Evolutionary conservation across 306 rosid genomes (phyloP).

Genomic region (Corylus americana): DNA sequence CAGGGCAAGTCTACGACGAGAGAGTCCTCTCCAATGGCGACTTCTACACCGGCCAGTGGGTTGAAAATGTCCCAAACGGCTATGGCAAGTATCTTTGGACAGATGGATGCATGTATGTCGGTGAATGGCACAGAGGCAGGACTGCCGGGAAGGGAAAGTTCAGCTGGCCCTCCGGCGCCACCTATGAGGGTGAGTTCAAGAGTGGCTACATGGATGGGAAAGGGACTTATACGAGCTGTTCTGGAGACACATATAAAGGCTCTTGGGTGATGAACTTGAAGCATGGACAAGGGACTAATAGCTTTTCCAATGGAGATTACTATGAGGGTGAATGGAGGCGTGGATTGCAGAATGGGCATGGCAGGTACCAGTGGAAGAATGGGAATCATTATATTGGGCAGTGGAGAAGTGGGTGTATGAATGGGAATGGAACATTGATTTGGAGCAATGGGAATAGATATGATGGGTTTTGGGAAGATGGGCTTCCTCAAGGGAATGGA

Average conservation of each 20-base stretch:
- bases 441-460: slow-evolving; percentile 70
- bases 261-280: slow-evolving; percentile 78
- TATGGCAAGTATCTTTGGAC: slow-evolving; percentile 80
- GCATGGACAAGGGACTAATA: slow-evolving; percentile 72
- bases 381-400: slow-evolving; percentile 76
- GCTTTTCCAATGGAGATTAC: slow-evolving; percentile 73
- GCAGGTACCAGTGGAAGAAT: slow-evolving; percentile 83
- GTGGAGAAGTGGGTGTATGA: slow-evolving; percentile 67
- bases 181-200: slow-evolving; percentile 85
- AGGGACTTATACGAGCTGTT: slow-evolving; percentile 71
- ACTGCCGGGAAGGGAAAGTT: slow-evolving; percentile 72
- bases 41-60: slow-evolving; percentile 77
- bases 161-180: slow-evolving; percentile 95
- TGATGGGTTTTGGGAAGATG: slow-evolving; percentile 88
- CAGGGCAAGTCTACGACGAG: slow-evolving; percentile 50
- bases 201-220: slow-evolving; percentile 71
- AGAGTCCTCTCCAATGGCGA: slow-evolving; percentile 68
- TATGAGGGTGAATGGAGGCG: slow-evolving; percentile 93
- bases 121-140: slow-evolving; percentile 78
- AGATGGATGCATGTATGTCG: slow-evolving; percentile 91
- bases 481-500: slow-evolving; percentile 81
- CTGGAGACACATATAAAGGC: slow-evolving; percentile 77
- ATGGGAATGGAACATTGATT: slow-evolving; percentile 75
- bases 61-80: slow-evolving; percentile 60
- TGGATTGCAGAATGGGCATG: slow-evolving; percentile 77